phyloP scores from a whole-genome alignment of 768 basidiomycete genomes.

The Lactarius quietus region DNA sequence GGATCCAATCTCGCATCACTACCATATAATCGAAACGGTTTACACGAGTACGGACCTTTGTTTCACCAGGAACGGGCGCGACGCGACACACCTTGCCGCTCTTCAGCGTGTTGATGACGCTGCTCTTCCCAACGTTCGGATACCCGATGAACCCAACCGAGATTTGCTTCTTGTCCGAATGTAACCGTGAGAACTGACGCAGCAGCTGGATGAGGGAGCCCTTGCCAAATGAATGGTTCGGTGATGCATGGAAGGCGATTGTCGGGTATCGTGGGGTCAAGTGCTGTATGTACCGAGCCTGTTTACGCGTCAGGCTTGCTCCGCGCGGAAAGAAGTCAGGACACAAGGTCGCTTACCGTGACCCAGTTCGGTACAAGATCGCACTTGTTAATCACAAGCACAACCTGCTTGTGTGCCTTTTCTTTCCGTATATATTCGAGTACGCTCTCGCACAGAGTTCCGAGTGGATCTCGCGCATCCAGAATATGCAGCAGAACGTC shows the following conservation, averaged over 20 bases:
- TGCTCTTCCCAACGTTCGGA: conserved; percentile 97
- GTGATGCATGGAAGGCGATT: conserved; percentile 97
- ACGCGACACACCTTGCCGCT: conserved; percentile 96
- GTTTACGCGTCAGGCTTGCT: background rate
- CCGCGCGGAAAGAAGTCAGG: background rate
- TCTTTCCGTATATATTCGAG: conserved; percentile 93
- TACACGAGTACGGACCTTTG: conserved; percentile 49
- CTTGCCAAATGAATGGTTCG: conserved; percentile 98
- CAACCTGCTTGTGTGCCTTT: conserved; percentile 96
- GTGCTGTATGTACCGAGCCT: conserved; percentile 96
- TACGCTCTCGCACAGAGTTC: conserved; percentile 92
- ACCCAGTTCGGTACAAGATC: conserved; percentile 99
- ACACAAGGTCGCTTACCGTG: conserved; percentile 59
- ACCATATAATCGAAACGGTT: background rate
- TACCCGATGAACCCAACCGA: conserved; percentile 98
- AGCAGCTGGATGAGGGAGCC: conserved; percentile 96
- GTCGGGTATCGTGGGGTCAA: conserved; percentile 94
- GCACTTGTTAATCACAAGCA: conserved; percentile 96
- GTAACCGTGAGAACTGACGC: conserved; percentile 93
- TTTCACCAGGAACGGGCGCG: conserved; percentile 97
- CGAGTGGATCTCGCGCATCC: conserved; percentile 93
- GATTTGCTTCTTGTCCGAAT: conserved; percentile 99
- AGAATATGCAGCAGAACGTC: conserved; percentile 94
- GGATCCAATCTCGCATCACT: background rate
- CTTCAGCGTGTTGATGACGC: conserved; percentile 98